phyloP scores from a whole-genome alignment of 169 alveolate genomes.

The Plasmodium falciparum region DNA sequence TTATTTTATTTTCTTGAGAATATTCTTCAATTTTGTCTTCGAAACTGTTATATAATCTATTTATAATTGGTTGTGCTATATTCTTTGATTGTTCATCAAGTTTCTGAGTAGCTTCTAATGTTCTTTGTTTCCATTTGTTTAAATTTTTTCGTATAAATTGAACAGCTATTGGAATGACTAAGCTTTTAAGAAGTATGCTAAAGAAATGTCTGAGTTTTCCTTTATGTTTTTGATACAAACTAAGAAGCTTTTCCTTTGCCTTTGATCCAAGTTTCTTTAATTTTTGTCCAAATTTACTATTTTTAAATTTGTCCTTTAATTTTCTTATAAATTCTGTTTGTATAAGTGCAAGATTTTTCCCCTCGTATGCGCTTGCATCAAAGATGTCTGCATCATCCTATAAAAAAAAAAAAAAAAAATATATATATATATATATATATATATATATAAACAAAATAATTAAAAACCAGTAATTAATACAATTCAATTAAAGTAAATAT shows the following conservation, averaged over 20 bases:
- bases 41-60: conserved; percentile 24
- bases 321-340: conserved; percentile 51
- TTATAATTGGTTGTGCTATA: conserved; percentile 55
- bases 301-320: conserved; percentile 48
- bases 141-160: conserved; percentile 30
- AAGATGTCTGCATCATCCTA: conserved; percentile 67
- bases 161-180: conserved; percentile 51
- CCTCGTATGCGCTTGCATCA: conserved; percentile 32
- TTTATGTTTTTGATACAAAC: conserved; percentile 51
- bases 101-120: conserved; percentile 48
- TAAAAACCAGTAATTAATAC: background rate
- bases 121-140: conserved; percentile 34
- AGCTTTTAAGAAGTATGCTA: conserved; percentile 15
- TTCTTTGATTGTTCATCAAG: conserved; percentile 19
- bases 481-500: background rate
- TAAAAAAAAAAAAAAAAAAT: conserved; percentile 14
- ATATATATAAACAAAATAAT: too few relatives aligned
- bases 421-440: background rate
- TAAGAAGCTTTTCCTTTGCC: conserved; percentile 23
- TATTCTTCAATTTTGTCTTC: conserved; percentile 32
- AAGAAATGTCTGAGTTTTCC: conserved; percentile 41
- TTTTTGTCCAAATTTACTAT: conserved; percentile 55
- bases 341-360: conserved; percentile 47
- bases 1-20: conserved; percentile 10
- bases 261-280: conserved; percentile 22